A percentile compares a stretch with the other conserved stretches of the same genome.
Conservation (phyloP, 257 asterid genomes). For the Penstemon davidsonii region DNA sequence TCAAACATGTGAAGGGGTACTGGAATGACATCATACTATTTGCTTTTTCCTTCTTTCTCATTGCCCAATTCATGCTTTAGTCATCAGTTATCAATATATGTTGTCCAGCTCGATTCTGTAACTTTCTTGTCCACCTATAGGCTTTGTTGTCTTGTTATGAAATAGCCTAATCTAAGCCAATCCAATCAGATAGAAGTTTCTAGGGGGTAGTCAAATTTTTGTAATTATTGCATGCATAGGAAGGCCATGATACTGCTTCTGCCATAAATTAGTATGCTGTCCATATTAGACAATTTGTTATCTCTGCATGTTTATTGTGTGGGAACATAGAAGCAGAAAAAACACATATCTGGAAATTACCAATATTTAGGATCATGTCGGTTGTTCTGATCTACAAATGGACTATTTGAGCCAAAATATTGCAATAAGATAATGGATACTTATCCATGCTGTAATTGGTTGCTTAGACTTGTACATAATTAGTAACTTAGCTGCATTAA, state of each 20-base stretch:
- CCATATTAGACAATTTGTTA: too few relatives aligned
- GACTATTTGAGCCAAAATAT: conserved; percentile 11
- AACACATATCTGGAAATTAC: conserved; percentile 8
- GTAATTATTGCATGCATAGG: not conserved
- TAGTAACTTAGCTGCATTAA: conserved; percentile 21
- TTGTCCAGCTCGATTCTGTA: conserved; percentile 2
- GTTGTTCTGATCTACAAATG: conserved; percentile 1
- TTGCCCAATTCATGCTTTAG: not conserved
- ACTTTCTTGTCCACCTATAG: not conserved
- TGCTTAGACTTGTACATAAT: conserved; percentile 15
- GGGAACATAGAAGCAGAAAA: conserved; percentile 8
- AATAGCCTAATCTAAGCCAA: not conserved
- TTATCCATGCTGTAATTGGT: conserved; percentile 10
- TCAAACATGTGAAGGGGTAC: not conserved
- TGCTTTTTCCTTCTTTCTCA: not conserved
- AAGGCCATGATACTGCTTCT: not conserved
- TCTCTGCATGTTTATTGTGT: too few relatives aligned
- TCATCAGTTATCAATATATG: not conserved
- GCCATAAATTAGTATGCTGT: too few relatives aligned
- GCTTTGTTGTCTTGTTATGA: not conserved
- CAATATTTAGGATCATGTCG: not conserved
- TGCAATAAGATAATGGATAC: not conserved
- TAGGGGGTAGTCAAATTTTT: not conserved
- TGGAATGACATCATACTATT: too few relatives aligned
- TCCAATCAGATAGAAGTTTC: conserved; percentile 1